A percentile compares a stretch with the other conserved stretches of the same genome.
Evolutionary conservation across 768 basidiomycete species (phyloP).

Genomic region (Psilocybe cyanescens): DNA sequence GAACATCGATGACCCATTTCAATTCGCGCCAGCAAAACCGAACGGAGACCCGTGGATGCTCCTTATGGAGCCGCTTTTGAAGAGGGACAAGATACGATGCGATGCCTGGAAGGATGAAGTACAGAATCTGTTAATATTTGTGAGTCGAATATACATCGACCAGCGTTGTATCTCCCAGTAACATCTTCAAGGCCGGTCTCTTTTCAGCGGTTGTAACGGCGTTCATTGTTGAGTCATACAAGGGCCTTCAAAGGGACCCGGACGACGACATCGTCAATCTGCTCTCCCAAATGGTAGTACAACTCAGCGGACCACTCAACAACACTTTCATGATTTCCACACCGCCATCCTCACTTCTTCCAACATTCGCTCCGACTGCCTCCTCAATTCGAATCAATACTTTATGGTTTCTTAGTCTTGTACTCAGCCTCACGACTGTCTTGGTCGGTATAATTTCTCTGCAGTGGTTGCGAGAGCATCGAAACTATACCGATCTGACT

Average conservation of each 20-base stretch:
- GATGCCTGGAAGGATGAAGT: conserved; percentile 6
- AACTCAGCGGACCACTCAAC: background rate
- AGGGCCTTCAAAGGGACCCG: background rate
- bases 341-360: background rate
- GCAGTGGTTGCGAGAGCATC: conserved; percentile 22
- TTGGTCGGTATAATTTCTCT: conserved; percentile 20
- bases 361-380: background rate
- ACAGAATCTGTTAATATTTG: conserved; percentile 3
- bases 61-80: background rate
- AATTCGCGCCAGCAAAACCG: conserved; percentile 1
- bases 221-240: conserved; percentile 10
- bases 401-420: conserved; percentile 15
- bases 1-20: background rate
- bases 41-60: conserved; percentile 1
- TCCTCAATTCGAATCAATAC: background rate
- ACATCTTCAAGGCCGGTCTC: conserved; percentile 1
- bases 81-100: background rate
- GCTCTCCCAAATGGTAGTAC: background rate
- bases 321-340: background rate
- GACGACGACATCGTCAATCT: background rate
- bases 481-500: conserved; percentile 11
- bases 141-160: background rate
- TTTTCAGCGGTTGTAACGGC: conserved; percentile 9
- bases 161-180: background rate
- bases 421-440: conserved; percentile 20